Percentiles rank a stretch among this genome's conserved stretches.
phyloP scores from a whole-genome alignment of 2,329 filamentous ascomycete genomes.

The Purpureocillium lavendulum region DNA sequence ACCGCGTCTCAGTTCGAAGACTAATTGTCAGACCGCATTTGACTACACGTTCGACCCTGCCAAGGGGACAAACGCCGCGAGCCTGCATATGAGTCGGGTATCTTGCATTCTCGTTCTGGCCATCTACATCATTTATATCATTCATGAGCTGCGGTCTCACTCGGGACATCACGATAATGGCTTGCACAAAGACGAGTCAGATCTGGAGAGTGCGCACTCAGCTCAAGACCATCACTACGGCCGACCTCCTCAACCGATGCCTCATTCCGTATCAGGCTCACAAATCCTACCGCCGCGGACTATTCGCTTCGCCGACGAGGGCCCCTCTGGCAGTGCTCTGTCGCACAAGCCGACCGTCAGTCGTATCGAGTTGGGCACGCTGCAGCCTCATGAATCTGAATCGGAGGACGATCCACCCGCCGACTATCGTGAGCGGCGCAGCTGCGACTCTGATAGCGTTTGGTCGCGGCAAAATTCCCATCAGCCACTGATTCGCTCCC shows the following conservation, averaged over 20 bases:
- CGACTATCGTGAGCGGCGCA: slow-evolving; percentile 4
- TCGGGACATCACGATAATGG: neutral
- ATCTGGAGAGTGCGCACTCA: slow-evolving; percentile 1
- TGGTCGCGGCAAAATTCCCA: slow-evolving; percentile 9
- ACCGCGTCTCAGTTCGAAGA: no score
- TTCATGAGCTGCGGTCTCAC: slow-evolving; percentile 66
- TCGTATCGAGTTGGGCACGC: slow-evolving; percentile 5
- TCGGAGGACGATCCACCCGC: neutral
- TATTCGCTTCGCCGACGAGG: slow-evolving; percentile 21
- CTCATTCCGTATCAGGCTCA: neutral
- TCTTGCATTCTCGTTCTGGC: slow-evolving; percentile 67
- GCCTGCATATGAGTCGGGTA: slow-evolving; percentile 66
- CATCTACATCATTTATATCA: slow-evolving; percentile 64
- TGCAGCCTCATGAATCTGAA: neutral
- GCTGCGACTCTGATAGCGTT: neutral
- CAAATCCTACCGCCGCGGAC: slow-evolving; percentile 10
- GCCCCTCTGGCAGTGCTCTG: neutral
- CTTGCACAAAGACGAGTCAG: neutral
- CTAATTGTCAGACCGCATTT: slow-evolving; percentile 29
- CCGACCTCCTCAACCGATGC: neutral
- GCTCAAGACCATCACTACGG: neutral
- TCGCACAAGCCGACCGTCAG: slow-evolving; percentile 1
- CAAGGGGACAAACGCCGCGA: slow-evolving; percentile 47
- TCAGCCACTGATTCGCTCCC: slow-evolving; percentile 10
- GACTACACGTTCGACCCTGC: slow-evolving; percentile 45